Base-by-base conservation (phyloP, 2,329 filamentous ascomycete genomes). In the Botryosphaeria dothidea region DNA sequence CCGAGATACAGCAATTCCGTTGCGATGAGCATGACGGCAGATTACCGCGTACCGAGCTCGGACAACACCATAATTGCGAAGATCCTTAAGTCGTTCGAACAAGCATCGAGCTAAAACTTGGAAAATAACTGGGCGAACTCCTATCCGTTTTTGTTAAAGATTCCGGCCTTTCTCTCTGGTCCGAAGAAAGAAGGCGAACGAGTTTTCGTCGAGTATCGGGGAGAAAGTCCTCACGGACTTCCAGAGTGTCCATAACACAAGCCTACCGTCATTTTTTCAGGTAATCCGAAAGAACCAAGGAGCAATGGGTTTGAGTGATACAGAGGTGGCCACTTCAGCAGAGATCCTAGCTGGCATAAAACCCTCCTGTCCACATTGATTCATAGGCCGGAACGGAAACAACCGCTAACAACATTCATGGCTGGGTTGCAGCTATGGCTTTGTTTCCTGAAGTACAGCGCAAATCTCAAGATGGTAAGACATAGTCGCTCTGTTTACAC, bases 401-500 rank as follows among this genome's bases (percentile, higher is more conserved):
- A 8, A 38, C 62, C 4, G 62, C 62, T 9, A 56, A 27, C 9
- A 56, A 77, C 25, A 72, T 79, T 11, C 68, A 75, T 3, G 70
- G 74, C 2, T 76, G 78, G 52, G 71, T 79, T 52, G 71, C 69
- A 21, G 69, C 68, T 31, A 72, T 75, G 71, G 67, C 67, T 13
- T 38, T 66, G 38, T 68, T 69, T 46, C 72, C 72, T 4, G 68
- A 72, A 25, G 68, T 75, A 3, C 72, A 75, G 56, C 67, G 65
- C 19, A 71, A 71, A 36, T 75, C 74, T 4, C 74, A 72, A 46
- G 67, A 70, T 27, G 73, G 52, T 57, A 54, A 13, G 31, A 13
- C 15, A n/a, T n/a, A 13, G 41, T 4, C 17, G n/a, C 15, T 19
- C n/a, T 45, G 23, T 21, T 17, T 31, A 36, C 1, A 41, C 31